Percentiles rank a stretch among this genome's conserved stretches.
phyloP scores from a whole-genome alignment of 2,329 filamentous ascomycete genomes.

The Tothia fuscella region DNA sequence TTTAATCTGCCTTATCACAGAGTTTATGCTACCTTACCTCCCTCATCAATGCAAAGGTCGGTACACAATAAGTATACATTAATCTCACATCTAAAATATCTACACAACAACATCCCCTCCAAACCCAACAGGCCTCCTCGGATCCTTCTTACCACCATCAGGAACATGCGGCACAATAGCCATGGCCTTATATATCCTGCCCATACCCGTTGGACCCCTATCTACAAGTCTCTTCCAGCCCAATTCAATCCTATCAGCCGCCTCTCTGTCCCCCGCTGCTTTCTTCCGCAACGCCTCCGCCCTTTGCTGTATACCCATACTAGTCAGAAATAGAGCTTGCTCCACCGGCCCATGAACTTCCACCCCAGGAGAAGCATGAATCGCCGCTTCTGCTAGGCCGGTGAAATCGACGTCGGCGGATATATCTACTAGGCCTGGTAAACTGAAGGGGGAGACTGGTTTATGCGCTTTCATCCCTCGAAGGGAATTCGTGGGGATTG shows the following conservation, averaged over 20 bases:
- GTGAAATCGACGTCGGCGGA: constrained; percentile 90
- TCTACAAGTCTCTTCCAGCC: constrained; percentile 80
- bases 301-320: constrained; percentile 74
- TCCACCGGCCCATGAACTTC: constrained; percentile 89
- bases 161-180: constrained; percentile 59
- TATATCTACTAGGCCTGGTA: constrained; percentile 75
- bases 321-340: constrained; percentile 66
- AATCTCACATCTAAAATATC: neutral
- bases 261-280: constrained; percentile 26
- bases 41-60: too few relatives aligned
- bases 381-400: constrained; percentile 70
- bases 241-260: constrained; percentile 51
- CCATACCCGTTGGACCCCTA: constrained; percentile 74
- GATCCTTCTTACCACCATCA: constrained; percentile 52
- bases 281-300: constrained; percentile 50
- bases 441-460: constrained; percentile 64
- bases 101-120: constrained; percentile 49
- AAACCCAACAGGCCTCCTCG: constrained; percentile 77
- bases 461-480: constrained; percentile 74
- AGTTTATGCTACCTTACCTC: too few relatives aligned
- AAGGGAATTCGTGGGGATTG: constrained; percentile 76
- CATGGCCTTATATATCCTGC: constrained; percentile 85
- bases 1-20: too few relatives aligned
- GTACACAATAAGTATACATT: neutral
- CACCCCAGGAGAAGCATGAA: constrained; percentile 61